phyloP scores from a whole-genome alignment of 2,329 filamentous ascomycete genomes.

The Boeremia exigua region DNA sequence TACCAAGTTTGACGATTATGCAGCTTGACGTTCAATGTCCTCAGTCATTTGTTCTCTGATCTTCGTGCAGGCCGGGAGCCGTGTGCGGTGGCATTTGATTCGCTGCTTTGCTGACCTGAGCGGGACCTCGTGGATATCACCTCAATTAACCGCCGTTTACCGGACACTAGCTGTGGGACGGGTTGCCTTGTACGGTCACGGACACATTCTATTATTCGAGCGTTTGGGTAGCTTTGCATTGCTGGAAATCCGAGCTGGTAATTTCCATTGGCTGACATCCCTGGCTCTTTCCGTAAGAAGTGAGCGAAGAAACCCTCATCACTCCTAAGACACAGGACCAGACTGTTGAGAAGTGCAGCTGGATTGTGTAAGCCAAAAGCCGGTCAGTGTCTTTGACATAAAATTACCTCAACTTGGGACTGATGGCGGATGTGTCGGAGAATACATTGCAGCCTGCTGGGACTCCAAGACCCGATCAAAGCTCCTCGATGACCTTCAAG shows the following conservation, averaged over 20 bases:
- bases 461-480: neutral
- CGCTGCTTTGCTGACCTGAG: neutral
- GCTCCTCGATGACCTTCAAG: slow-evolving; percentile 25
- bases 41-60: neutral
- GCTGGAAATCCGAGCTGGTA: neutral
- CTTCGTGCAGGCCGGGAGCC: neutral
- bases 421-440: no score
- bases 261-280: no score
- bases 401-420: no score
- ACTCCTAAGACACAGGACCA: no score
- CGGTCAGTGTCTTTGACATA: no score
- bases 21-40: slow-evolving; percentile 1
- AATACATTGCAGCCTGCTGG: no score
- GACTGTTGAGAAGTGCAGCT: no score
- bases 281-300: no score
- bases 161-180: neutral
- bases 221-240: neutral
- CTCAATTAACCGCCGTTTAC: slow-evolving; percentile 9
- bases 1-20: slow-evolving; percentile 1
- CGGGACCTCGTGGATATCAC: slow-evolving; percentile 2
- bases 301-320: no score
- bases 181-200: neutral
- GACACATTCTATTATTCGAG: neutral
- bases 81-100: slow-evolving; percentile 5
- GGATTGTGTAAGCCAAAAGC: no score